phyloP scores from a whole-genome alignment of 495 filamentous ascomycete species.

The Trichocladium uniseriatum region DNA sequence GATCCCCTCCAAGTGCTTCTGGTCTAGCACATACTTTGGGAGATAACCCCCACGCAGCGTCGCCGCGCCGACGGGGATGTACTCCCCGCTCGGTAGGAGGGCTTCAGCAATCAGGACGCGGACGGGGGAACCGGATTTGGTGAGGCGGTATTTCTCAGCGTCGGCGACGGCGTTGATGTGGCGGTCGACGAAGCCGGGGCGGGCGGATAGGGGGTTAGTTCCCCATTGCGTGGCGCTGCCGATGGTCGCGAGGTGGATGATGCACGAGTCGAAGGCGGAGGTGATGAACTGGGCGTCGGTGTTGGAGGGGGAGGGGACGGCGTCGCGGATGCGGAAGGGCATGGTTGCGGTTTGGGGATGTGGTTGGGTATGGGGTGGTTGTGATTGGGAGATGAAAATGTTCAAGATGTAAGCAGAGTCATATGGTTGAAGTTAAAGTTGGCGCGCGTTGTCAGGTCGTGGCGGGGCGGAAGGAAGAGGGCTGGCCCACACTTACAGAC shows the following conservation, averaged over 20 bases:
- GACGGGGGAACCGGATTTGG: neutral
- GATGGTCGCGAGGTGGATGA: conserved; percentile 13
- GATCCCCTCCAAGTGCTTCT: conserved; percentile 1
- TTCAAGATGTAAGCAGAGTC: too few relatives aligned
- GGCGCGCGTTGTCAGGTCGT: too few relatives aligned
- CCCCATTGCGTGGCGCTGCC: conserved; percentile 14
- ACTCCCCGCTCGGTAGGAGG: neutral
- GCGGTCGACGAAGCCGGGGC: conserved; percentile 1
- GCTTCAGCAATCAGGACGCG: conserved; percentile 12
- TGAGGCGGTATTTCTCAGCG: neutral
- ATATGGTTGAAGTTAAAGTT: too few relatives aligned
- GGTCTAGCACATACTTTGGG: neutral
- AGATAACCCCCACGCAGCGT: conserved; percentile 6
- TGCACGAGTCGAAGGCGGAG: conserved; percentile 4
- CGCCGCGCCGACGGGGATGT: conserved; percentile 3
- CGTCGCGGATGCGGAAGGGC: conserved; percentile 13
- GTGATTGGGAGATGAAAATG: too few relatives aligned
- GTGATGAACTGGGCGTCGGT: conserved; percentile 10
- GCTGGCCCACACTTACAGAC: too few relatives aligned
- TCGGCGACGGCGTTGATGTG: conserved; percentile 8
- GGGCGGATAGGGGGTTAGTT: neutral
- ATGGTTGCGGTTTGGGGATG: too few relatives aligned
- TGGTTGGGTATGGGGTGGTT: too few relatives aligned
- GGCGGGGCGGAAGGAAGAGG: too few relatives aligned
- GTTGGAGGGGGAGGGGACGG: conserved; percentile 5